Base-by-base conservation (phyloP, 306 rosid species). In the Potentilla sterilis region DNA sequence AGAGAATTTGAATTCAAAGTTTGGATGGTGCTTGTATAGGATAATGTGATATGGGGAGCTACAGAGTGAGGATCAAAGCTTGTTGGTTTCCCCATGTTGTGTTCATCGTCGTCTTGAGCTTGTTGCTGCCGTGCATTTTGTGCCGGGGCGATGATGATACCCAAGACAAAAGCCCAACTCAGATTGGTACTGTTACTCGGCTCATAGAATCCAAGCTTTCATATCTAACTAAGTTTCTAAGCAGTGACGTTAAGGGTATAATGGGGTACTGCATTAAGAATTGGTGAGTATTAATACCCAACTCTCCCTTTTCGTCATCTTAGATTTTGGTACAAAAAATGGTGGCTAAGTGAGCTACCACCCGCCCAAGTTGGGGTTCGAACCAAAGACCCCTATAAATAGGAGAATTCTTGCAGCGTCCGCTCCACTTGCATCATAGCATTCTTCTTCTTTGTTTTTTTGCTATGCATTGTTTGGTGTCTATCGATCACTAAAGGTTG, bases 211-310 rank as follows among this genome's bases (percentile, higher is more conserved):
- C 77, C 76, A 81, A 72, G 40, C 82, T 88, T 69, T 43, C 87
- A 11, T 84, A 80, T 82, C 83, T 92, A 69, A 85, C 90, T 6
- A 40, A 41, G 3, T 59, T 66, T 32, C 74, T 92, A 38, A 79
- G 77, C 76, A 68, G 35, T 37, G 93, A 89, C 76, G 83, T 92
- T 57, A 77, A 59, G 59, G 1, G 58, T 2, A 41, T 77, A 21
- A 76, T 90, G 80, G 78, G 77, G 24, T 89, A 87, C 86, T 92
- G 97, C 89, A 83, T 89, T 54, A 88, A 85, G 87, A 81, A 89
- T 80, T 82, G 74, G 97, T 92, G 79, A 76, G 96, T 83, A 6
- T 16, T 8, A 14, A 40, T 15, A 7, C 32, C 54, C 15, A 9
- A 28, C 22, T 48, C 54, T 63, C 47, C 18, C 41, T 37, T 5